phyloP scores from a whole-genome alignment of 2,329 filamentous ascomycete species.

The Fusarium agapanthi region DNA sequence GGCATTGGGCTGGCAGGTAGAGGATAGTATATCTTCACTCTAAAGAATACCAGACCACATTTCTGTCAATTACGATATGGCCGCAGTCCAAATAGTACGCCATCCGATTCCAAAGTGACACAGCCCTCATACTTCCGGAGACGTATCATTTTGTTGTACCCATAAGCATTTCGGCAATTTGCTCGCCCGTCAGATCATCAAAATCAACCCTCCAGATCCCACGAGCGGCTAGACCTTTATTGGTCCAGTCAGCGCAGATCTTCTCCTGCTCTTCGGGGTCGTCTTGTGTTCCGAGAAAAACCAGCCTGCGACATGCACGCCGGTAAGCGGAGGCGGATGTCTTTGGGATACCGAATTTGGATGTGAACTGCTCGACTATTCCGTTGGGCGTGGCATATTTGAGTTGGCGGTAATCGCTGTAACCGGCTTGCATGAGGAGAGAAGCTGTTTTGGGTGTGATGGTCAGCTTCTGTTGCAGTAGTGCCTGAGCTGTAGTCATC shows the following conservation, averaged over 20 bases:
- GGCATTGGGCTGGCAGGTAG: neutral
- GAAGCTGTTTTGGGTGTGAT: neutral
- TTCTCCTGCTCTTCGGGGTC: neutral
- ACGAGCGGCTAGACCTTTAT: neutral
- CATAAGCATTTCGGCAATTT: neutral
- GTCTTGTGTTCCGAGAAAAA: neutral
- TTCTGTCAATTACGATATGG: accelerated
- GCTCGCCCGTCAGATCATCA: neutral
- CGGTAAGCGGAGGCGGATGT: neutral
- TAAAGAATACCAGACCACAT: neutral
- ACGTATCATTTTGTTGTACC: neutral
- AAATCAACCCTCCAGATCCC: neutral
- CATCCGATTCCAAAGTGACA: accelerated
- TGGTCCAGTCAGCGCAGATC: neutral
- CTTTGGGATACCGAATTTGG: neutral
- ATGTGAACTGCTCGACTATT: neutral
- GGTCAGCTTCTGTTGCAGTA: neutral
- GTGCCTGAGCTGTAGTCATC: neutral
- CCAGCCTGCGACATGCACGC: neutral
- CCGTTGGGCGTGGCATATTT: neutral
- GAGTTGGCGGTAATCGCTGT: neutral
- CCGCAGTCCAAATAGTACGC: accelerated
- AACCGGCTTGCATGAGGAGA: neutral
- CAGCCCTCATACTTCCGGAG: too few relatives aligned
- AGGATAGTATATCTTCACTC: neutral